These are phyloP conservation scores for Corylus heterophylla DNA, from an alignment of 306 rosid species.

Conservation along the genomic window DNA sequence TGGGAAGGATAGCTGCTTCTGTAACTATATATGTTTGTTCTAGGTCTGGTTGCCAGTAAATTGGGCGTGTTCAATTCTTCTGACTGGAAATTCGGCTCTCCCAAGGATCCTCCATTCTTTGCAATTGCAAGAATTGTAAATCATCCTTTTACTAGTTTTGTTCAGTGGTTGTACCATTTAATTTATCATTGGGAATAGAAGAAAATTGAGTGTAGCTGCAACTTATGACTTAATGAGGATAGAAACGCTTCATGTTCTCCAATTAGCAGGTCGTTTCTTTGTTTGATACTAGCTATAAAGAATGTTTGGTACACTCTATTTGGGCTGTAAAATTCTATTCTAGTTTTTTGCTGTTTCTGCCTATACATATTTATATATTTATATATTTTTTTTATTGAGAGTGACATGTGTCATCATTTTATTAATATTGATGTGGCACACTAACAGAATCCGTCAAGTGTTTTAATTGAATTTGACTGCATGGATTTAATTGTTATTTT, in stretches of 20 bases:
- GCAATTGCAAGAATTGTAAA: slow-evolving; percentile 39
- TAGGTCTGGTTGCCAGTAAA: slow-evolving; percentile 27
- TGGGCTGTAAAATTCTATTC: too few species aligned
- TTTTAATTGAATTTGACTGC: too few species aligned
- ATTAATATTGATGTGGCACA: too few species aligned
- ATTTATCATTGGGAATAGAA: background rate
- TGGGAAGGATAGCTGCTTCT: slow-evolving; percentile 23
- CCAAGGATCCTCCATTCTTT: slow-evolving; percentile 20
- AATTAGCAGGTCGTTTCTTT: background rate
- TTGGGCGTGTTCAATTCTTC: slow-evolving; percentile 16
- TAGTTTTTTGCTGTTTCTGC: too few species aligned
- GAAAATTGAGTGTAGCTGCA: background rate
- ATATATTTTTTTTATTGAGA: too few species aligned
- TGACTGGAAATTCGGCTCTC: slow-evolving; percentile 17
- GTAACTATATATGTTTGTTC: slow-evolving; percentile 32
- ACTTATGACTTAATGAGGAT: background rate
- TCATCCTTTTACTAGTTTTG: slow-evolving; percentile 8
- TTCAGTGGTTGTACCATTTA: background rate
- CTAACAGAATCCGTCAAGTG: too few species aligned
- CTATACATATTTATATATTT: too few species aligned
- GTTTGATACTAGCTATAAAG: too few species aligned
- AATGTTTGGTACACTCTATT: too few species aligned
- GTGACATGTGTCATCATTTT: too few species aligned
- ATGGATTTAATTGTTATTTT: too few species aligned
- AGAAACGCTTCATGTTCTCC: slow-evolving; percentile 1